Evolutionary conservation across 2,329 filamentous ascomycete genomes (phyloP), one percentile per base, ranked within the genome.

Genomic region (Verticillium isaacii): DNA sequence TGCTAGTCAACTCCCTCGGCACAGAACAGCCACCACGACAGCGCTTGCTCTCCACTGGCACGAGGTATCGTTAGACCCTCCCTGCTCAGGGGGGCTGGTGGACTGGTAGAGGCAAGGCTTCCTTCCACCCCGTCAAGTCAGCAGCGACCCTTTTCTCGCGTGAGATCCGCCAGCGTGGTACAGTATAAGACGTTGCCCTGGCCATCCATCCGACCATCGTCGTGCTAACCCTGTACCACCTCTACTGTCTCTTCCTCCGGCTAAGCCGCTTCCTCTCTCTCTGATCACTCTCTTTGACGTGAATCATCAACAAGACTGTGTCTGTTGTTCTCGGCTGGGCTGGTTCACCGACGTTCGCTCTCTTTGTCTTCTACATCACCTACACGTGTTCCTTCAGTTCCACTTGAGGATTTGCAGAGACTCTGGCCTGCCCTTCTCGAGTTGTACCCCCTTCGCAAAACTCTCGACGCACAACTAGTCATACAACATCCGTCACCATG

Each of bases 401-500:
- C 17, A 17, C 34, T 14, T 9, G 14, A 36, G 34, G 1, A 36
- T 8, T 14, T 52, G 11, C 5, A 52, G 19, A 19, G 9, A 52
- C 45, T 2, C 19, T 52, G 5, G 45, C 45, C 45, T 23, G n/a
- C 23, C 19, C 23, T 14, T 52, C 45, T 52, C n/a, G 45, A 52
- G n/a, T 52, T 5, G 15, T 19, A 52, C 45, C 5, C 45, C 11
- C 39, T 9, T 9, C 15, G 14, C 23, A 32, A 39, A n/a, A 25
- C 34, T 56, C 32, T 54, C 41, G 29, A 23, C 50, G 25, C 36
- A 36, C 32, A 17, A 37, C 57, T 41, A 62, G 60, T 65, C 59
- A 59, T 45, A 66, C 58, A 37, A 62, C 61, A 63, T 50, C 52
- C 58, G 66, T 60, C 54, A 68, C 64, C 32, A 75, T 75, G 73